Evolutionary conservation across 495 filamentous ascomycete species (phyloP), one percentile per base, ranked within the genome.

Genomic region (Aspergillus nidulans): DNA sequence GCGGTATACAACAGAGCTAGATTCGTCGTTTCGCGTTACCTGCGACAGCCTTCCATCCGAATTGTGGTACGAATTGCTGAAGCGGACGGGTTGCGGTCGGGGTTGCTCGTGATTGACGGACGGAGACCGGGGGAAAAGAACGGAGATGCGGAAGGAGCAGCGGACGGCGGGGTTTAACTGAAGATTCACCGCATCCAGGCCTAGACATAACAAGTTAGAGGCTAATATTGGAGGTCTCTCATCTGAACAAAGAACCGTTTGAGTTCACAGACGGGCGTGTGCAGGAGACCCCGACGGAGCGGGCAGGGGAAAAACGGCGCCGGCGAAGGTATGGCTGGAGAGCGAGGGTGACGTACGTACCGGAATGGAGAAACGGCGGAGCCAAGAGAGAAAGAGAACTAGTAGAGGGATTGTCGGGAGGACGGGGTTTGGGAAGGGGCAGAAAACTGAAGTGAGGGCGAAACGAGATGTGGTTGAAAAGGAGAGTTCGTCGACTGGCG

Each of bases 21-120:
- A 57, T 58, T 63, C 46, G 45, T 62, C 56, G 51, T 53, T 60
- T 34, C 54, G 38, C 56, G 56, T 56, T 50, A 53, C 56, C 68
- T 61, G 57, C 60, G 54, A 54, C 67, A 63, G 65, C 71, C 72
- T 73, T 63, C 61, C 72, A 73, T 58, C 71, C 48, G 40, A 62
- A 16, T 30, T 52, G 25, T 43, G 49, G 5, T 41, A 30, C 32
- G 34, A 26, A 49, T 53, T 38, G 20, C 34, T 36, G 52, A 38
- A 20, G 24, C 44, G 45, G 47, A 25, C 16, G 42, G 43, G 50
- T 42, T 24, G 43, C 51, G 20, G 15, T 24, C 21, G 20, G 34
- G 48, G 26, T 20, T 23, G 48, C 40, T 26, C 36, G 32, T 13
- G 52, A 34, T 4, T 9, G 20, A 43, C 42, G 16, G 8, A 8